Conservation (phyloP, 2,329 filamentous ascomycete species). For the Myriosclerotinia duriaeana region DNA sequence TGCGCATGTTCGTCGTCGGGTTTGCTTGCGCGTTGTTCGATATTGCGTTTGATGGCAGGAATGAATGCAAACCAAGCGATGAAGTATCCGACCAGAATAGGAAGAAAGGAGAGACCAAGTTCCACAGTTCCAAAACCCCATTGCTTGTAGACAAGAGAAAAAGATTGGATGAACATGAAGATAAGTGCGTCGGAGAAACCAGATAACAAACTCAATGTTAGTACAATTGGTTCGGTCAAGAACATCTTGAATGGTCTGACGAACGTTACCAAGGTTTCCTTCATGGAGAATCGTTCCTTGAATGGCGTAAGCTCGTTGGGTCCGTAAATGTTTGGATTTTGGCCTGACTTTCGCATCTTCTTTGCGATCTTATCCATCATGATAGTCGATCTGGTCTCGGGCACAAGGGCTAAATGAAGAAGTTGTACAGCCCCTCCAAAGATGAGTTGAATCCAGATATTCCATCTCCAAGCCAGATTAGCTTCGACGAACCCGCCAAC, state of each 20-base stretch:
- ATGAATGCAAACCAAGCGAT: constrained; percentile 61
- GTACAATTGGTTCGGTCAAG: constrained; percentile 70
- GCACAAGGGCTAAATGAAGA: constrained; percentile 67
- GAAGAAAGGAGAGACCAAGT: constrained; percentile 61
- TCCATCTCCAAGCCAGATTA: constrained; percentile 70
- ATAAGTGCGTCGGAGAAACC: constrained; percentile 74
- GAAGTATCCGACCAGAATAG: constrained; percentile 66
- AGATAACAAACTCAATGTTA: constrained; percentile 66
- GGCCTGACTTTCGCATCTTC: constrained; percentile 62
- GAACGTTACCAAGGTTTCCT: constrained; percentile 59
- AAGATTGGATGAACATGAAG: constrained; percentile 76
- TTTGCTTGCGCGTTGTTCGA: constrained; percentile 51
- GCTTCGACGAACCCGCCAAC: constrained; percentile 74
- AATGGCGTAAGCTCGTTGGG: constrained; percentile 69
- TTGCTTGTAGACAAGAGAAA: constrained; percentile 64
- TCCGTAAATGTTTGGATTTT: constrained; percentile 60
- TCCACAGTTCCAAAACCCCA: constrained; percentile 61
- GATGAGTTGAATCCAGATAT: constrained; percentile 83
- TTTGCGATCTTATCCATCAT: constrained; percentile 80
- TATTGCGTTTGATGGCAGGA: constrained; percentile 55
- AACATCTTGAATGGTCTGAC: constrained; percentile 71
- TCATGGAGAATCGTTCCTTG: constrained; percentile 56
- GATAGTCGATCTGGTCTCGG: constrained; percentile 74
- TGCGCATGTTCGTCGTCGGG: constrained; percentile 59
- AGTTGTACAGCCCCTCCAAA: constrained; percentile 69